Evolutionary conservation across 495 filamentous ascomycete genomes (phyloP).

Genomic region (Hypoxylon fuscum): DNA sequence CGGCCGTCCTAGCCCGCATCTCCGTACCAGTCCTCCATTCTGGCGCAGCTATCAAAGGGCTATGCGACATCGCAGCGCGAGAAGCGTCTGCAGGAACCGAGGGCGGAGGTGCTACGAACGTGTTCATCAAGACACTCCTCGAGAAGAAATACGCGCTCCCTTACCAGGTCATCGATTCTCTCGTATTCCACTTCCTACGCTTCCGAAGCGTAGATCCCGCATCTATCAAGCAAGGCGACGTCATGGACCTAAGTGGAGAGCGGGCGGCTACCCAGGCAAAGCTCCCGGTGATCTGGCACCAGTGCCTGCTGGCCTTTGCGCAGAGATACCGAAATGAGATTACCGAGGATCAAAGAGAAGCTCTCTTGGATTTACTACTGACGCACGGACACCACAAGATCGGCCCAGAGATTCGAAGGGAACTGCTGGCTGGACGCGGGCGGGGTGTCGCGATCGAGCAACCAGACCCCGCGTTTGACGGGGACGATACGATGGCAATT

Average conservation of each 20-base stretch:
- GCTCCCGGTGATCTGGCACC: slow-evolving; percentile 90
- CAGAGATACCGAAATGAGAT: slow-evolving; percentile 86
- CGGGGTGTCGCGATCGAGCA: slow-evolving; percentile 76
- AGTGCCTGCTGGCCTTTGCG: slow-evolving; percentile 83
- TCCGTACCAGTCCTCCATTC: slow-evolving; percentile 79
- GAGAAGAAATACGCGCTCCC: slow-evolving; percentile 98
- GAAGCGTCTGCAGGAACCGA: slow-evolving; percentile 77
- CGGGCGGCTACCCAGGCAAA: slow-evolving; percentile 62
- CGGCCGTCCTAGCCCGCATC: slow-evolving; percentile 80
- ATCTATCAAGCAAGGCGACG: slow-evolving; percentile 49
- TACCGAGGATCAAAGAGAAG: slow-evolving; percentile 81
- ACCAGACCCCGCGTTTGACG: slow-evolving; percentile 59
- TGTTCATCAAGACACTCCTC: slow-evolving; percentile 88
- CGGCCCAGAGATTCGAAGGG: slow-evolving; percentile 89
- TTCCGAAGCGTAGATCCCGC: slow-evolving; percentile 70
- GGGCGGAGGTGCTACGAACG: slow-evolving; percentile 83
- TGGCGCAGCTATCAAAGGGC: slow-evolving; percentile 85
- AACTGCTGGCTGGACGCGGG: slow-evolving; percentile 87
- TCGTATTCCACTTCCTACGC: slow-evolving; percentile 95
- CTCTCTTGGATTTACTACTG: slow-evolving; percentile 86
- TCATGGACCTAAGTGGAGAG: slow-evolving; percentile 58
- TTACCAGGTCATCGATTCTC: slow-evolving; percentile 84
- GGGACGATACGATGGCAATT: slow-evolving; percentile 92
- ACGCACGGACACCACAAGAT: slow-evolving; percentile 88
- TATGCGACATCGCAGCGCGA: slow-evolving; percentile 93